A percentile compares a stretch with the other conserved stretches of the same genome.
phyloP scores from a whole-genome alignment of 1,139 yeast genomes.

The Hemisphaericaspora xylanilytica region DNA sequence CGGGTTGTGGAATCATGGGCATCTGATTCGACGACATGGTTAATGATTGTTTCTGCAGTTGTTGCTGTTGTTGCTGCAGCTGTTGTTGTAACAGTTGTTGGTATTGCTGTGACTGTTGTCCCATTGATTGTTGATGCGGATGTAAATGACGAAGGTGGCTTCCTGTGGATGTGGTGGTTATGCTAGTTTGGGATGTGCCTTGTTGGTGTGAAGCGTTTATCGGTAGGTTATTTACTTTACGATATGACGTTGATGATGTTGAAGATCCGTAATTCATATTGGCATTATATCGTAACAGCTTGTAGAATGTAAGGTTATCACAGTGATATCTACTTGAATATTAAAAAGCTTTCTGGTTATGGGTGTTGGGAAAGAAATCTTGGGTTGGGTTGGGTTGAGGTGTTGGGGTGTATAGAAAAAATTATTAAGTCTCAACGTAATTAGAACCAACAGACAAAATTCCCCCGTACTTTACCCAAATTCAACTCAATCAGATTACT shows the following conservation, averaged over 20 bases:
- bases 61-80: conserved; percentile 2
- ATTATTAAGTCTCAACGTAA: too few relatives aligned
- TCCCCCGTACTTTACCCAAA: too few relatives aligned
- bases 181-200: background rate
- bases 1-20: conserved; percentile 32
- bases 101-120: conserved; percentile 5
- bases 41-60: conserved; percentile 1
- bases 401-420: too few relatives aligned
- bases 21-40: conserved; percentile 10
- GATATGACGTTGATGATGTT: conserved; percentile 9
- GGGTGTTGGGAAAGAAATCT: too few relatives aligned
- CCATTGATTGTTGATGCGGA: conserved; percentile 6
- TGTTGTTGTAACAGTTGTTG: conserved; percentile 4
- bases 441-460: too few relatives aligned
- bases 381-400: too few relatives aligned
- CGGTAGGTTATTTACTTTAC: conserved; percentile 9
- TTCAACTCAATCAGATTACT: too few relatives aligned
- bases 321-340: too few relatives aligned
- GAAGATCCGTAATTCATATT: conserved; percentile 11
- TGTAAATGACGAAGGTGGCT: conserved; percentile 8
- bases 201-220: background rate
- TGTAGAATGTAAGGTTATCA: too few relatives aligned
- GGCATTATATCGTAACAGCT: background rate
- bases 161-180: conserved; percentile 4
- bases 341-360: too few relatives aligned